phyloP scores from a whole-genome alignment of 257 asterid species.

The Scutellaria barbata region DNA sequence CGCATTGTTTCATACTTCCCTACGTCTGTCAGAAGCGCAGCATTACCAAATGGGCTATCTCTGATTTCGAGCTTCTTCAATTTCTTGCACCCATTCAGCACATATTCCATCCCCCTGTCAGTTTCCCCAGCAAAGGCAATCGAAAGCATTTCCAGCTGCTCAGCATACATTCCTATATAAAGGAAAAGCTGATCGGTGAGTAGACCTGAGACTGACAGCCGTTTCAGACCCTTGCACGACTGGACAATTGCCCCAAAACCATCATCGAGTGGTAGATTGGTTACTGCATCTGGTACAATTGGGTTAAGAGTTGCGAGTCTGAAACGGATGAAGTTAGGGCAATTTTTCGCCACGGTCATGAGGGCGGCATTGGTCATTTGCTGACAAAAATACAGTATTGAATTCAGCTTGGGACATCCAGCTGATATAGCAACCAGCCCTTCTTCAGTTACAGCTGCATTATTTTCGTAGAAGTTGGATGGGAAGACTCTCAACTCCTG shows the following conservation, averaged over 20 bases:
- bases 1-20: slow-evolving; percentile 97
- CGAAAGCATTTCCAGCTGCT: slow-evolving; percentile 87
- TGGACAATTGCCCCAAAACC: slow-evolving; percentile 93
- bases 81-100: slow-evolving; percentile 83
- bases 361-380: slow-evolving; percentile 91
- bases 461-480: slow-evolving; percentile 55
- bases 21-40: slow-evolving; percentile 76
- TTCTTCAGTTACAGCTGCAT: slow-evolving; percentile 71
- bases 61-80: slow-evolving; percentile 77
- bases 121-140: slow-evolving; percentile 83
- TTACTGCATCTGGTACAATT: slow-evolving; percentile 66
- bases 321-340: slow-evolving; percentile 84
- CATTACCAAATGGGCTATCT: slow-evolving; percentile 80
- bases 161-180: slow-evolving; percentile 85
- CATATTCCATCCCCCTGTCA: slow-evolving; percentile 78
- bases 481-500: slow-evolving; percentile 82
- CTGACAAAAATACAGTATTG: slow-evolving; percentile 70
- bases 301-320: slow-evolving; percentile 70
- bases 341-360: slow-evolving; percentile 72
- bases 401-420: slow-evolving; percentile 85
- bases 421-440: slow-evolving; percentile 82
- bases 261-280: slow-evolving; percentile 79
- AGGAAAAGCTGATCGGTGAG: slow-evolving; percentile 73
- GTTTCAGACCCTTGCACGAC: slow-evolving; percentile 80
- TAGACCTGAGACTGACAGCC: slow-evolving; percentile 76